Base-by-base conservation (phyloP, 352 stramenopile genomes). In the Phytopythium chamaehyphon region DNA sequence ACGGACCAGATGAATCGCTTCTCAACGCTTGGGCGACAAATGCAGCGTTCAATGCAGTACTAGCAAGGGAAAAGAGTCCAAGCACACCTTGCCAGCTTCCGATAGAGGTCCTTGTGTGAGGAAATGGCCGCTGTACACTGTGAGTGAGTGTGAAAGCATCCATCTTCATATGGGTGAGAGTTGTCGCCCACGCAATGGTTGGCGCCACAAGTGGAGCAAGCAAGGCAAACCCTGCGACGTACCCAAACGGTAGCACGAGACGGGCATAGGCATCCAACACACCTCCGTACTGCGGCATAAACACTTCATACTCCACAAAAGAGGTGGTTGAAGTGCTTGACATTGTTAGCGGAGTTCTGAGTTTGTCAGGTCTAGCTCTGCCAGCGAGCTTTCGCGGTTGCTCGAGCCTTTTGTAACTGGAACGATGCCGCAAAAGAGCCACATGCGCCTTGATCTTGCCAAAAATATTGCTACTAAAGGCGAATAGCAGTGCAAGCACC, bases 251-350 rank as follows among this genome's bases (percentile, higher is more conserved):
- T 16, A 84, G 60, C 48, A 85, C 47, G 23, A 92, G 62, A 44
- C 88, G 79, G 9, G 79, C 79, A 59, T 90, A 92, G 62, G 90
- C 82, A 37, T 83, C 77, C 51, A 90, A 69, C 12, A 90, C 79
- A 28, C 82, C 82, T 23, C 88, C 75, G 51, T 88, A 89, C 31
- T 61, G 52, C 7, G 64, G 60, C 33, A 92, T 51, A 18, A 54
- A 50, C 11, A 79, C 54, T 28, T 92, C 76, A 1, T 19, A 31
- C 23, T 76, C 71, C 14, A 84, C 48, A 0, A 22, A 47, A 7
- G 42, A 36, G 7, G 23, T 8, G 14, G 11, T 21, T 12, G 23
- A 22, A 9, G 11, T 18, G 39, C 18, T 3, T 11, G 43, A 22
- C 5, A 26, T 4, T n/a, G 11, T 47, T 12, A 47, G 21, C 14